Percentiles rank a stretch among this genome's conserved stretches.
phyloP scores from a whole-genome alignment of 345 rosid species.

The Bretschneidera sinensis region DNA sequence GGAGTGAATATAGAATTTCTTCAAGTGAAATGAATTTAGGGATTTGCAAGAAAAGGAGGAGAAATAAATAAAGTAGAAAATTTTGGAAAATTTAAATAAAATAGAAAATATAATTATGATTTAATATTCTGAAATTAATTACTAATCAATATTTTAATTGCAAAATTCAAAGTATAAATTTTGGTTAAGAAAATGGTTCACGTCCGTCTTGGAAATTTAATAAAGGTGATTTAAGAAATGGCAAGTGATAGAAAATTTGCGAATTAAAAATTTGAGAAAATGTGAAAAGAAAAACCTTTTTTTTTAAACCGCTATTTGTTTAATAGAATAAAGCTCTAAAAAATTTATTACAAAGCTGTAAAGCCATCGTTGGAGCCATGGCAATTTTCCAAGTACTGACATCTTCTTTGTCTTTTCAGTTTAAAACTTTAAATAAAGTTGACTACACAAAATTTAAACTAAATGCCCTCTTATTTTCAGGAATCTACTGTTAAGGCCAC shows the following conservation, averaged over 20 bases:
- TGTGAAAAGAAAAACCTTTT: constrained; percentile 6
- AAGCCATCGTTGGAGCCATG: constrained; percentile 55
- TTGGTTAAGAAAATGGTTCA: constrained; percentile 67
- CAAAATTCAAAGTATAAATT: constrained; percentile 54
- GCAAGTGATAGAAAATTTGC: constrained; percentile 23
- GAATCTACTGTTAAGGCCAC: constrained; percentile 37
- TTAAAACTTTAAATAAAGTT: no score
- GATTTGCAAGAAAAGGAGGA: constrained; percentile 51
- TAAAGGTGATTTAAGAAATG: constrained; percentile 39
- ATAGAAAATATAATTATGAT: constrained; percentile 17
- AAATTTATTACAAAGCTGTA: constrained; percentile 40
- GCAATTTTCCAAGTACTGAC: constrained; percentile 59
- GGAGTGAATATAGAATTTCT: constrained; percentile 34
- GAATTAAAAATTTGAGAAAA: constrained; percentile 16
- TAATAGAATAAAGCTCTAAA: constrained; percentile 23
- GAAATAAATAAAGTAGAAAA: constrained; percentile 43
- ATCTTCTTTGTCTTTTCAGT: constrained; percentile 47
- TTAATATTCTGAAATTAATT: constrained; percentile 41
- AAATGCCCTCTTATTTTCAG: constrained; percentile 19
- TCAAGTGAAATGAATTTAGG: constrained; percentile 60
- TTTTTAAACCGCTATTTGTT: constrained; percentile 17
- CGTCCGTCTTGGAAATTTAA: constrained; percentile 77
- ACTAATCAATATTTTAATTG: constrained; percentile 46
- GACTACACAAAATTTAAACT: constrained; percentile 23
- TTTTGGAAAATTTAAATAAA: constrained; percentile 12